phyloP scores from a whole-genome alignment of 148 eudicot genomes.

The Heliamphora exappendiculata region DNA sequence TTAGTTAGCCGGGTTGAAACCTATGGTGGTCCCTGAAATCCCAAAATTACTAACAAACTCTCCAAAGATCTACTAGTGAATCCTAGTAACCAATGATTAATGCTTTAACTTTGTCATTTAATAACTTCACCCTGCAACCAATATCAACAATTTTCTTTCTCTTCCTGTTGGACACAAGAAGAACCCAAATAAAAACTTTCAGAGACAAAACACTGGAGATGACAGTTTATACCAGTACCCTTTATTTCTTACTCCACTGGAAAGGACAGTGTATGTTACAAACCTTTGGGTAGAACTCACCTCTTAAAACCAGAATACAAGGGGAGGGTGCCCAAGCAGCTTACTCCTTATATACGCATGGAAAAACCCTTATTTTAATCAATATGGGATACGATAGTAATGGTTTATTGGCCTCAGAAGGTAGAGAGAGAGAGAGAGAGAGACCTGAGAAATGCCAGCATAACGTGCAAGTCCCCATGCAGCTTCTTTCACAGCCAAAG shows the following conservation, averaged over 20 bases:
- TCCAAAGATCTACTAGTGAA: background rate
- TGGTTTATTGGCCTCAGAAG: too few species aligned
- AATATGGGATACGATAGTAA: too few species aligned
- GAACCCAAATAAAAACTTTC: too few species aligned
- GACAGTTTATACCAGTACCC: too few species aligned
- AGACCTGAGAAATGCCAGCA: conserved; percentile 93
- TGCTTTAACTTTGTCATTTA: background rate
- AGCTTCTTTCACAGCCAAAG: conserved; percentile 94
- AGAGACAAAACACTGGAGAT: too few species aligned
- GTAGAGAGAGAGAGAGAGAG: background rate
- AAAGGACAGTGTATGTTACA: too few species aligned
- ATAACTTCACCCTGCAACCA: background rate
- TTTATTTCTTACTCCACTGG: background rate
- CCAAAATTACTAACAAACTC: background rate
- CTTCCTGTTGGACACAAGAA: too few species aligned
- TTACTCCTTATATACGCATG: background rate
- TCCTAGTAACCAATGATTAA: background rate
- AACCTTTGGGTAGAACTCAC: too few species aligned
- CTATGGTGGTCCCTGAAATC: background rate
- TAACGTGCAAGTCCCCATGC: conserved; percentile 99
- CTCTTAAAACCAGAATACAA: too few species aligned
- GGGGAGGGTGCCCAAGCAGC: background rate
- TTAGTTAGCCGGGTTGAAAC: background rate
- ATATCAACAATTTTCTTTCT: too few species aligned
- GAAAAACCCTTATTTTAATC: background rate